Conservation (phyloP, 2,329 filamentous ascomycete species). For the Calonectria hongkongensis region DNA sequence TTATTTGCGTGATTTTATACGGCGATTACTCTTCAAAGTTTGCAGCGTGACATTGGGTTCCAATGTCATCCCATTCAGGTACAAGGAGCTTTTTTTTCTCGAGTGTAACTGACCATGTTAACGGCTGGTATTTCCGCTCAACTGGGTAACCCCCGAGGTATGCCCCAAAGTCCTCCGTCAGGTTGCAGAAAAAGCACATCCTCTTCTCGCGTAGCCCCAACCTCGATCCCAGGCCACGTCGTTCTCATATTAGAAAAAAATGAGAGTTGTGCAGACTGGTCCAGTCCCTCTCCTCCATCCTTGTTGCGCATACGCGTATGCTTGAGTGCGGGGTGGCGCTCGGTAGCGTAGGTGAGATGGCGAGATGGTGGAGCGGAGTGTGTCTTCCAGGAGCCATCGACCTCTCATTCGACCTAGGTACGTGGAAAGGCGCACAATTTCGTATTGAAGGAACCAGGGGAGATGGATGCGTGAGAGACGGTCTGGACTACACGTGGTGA, state of each 20-base stretch:
- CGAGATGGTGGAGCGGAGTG: neutral
- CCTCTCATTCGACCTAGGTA: neutral
- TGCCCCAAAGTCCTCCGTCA: neutral
- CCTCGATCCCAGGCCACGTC: neutral
- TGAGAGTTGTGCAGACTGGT: neutral
- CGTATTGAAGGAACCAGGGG: neutral
- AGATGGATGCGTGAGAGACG: neutral
- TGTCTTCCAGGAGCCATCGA: neutral
- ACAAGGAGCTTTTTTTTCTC: too few relatives aligned
- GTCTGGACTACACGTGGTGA: neutral
- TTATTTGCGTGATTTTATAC: neutral
- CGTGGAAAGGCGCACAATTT: neutral
- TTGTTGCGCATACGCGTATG: slow-evolving; percentile 18
- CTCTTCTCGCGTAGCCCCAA: too few relatives aligned
- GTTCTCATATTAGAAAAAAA: neutral
- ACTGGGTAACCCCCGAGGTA: slow-evolving; percentile 13
- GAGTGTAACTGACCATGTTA: neutral
- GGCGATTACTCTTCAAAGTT: neutral
- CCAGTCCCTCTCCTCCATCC: too few relatives aligned
- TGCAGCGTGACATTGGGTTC: neutral
- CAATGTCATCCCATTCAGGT: neutral
- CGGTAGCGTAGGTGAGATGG: slow-evolving; percentile 20
- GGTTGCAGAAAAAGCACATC: neutral
- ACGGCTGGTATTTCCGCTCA: neutral
- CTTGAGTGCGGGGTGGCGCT: slow-evolving; percentile 13